Evolutionary conservation across 257 asterid species (phyloP), one percentile per base, ranked within the genome.

Genomic region (Fraxinus americana): DNA sequence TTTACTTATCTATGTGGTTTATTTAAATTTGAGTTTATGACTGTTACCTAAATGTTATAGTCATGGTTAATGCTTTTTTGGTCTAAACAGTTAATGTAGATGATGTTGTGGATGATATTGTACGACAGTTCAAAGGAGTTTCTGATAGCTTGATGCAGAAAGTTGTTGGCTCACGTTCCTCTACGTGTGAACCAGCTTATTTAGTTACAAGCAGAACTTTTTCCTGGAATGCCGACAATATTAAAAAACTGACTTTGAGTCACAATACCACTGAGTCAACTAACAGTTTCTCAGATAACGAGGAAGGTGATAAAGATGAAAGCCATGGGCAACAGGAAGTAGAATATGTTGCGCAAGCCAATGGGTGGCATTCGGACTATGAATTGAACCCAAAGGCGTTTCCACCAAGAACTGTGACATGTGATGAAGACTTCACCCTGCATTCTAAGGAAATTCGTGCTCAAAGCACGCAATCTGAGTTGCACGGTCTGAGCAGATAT

Each of bases 51-150:
- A 74, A 68, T 57, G 59, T 35, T 61, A 0, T 77, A 68, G 75
- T 78, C 81, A 75, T 19, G 45, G 54, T 76, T 19, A 73, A 16
- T 43, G 43, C 35, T 73, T 67, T 38, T 57, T 79, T 75, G 71
- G 19, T 61, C 41, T 67, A 77, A 78, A 80, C 90, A 94, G 97
- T 94, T 71, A 89, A 85, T 73, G 97, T 94, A 85, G 98, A 94
- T 80, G 97, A 91, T 82, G 97, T 97, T 61, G 78, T 92, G 89
- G 98, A 94, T 88, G 98, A 94, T 73, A 89, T 94, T 74, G 89
- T 83, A 78, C 93, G 97, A 66, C 97, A 94, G 83, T 90, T 92
- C 88, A 94, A 86, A 89, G 98, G 95, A 83, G 96, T 87, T 72
- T 92, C 98, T 66, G 94, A 85, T 82, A 97, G 98, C 71, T 82